Evolutionary conservation across 768 basidiomycete genomes (phyloP).

Genomic region (Psilocybe sp.): DNA sequence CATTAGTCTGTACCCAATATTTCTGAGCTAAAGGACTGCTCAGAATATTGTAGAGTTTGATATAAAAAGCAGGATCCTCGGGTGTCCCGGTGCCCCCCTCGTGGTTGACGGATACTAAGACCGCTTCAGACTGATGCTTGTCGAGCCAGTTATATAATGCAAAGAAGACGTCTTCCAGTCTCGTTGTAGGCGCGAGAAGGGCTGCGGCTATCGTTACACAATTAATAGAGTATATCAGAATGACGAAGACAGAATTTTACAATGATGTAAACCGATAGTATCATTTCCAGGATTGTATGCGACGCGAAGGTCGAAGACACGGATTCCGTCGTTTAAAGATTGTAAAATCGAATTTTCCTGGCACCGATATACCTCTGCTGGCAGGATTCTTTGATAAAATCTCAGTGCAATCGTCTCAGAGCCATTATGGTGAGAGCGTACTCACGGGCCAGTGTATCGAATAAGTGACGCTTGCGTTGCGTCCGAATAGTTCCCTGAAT

Average conservation of each 20-base stretch:
- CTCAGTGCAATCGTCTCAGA: too few species aligned
- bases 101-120: constrained; percentile 50
- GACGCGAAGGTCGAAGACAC: constrained; percentile 45
- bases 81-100: constrained; percentile 45
- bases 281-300: constrained; percentile 51
- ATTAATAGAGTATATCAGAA: not conserved
- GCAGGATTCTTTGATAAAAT: constrained; percentile 27
- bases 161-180: constrained; percentile 47
- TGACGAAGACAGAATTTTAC: constrained; percentile 19
- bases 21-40: constrained; percentile 32
- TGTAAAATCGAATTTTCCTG: constrained; percentile 45
- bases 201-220: constrained; percentile 27
- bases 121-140: constrained; percentile 47
- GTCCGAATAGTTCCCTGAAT: constrained; percentile 42
- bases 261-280: constrained; percentile 48
- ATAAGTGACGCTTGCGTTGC: constrained; percentile 37
- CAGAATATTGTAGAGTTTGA: constrained; percentile 38
- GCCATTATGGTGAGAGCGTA: not conserved
- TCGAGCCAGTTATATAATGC: constrained; percentile 52
- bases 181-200: constrained; percentile 42
- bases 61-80: constrained; percentile 38
- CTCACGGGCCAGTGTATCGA: constrained; percentile 44
- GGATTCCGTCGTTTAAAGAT: constrained; percentile 45
- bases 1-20: constrained; percentile 48
- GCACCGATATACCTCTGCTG: constrained; percentile 34